Evolutionary conservation across 768 basidiomycete species (phyloP), one percentile per base, ranked within the genome.

Genomic region (Pisolithus orientalis): DNA sequence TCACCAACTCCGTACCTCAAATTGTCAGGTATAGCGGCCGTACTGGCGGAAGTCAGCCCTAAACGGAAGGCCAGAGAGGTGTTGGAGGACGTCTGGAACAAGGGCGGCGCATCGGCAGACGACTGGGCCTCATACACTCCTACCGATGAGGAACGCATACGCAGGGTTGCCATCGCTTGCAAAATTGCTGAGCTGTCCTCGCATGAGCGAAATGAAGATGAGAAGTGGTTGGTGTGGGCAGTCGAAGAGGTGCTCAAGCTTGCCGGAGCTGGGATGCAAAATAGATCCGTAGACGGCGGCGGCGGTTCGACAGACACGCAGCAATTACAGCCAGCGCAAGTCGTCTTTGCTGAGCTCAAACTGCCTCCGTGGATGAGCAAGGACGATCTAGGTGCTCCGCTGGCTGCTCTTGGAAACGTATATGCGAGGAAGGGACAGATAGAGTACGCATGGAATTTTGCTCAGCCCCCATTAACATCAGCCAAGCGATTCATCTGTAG

Each of bases 391-490:
- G 83, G 80, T 17, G 82, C 84, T 9, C 85, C 85, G 1, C 71
- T 88, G 32, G 85, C 85, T 58, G 80, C 83, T 0, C 72, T 89
- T 4, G 87, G 80, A 1, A 70, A 75, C 4, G 81, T 82, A 49
- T 86, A 87, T 56, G 77, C 78, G 4, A 69, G 72, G 32, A 69
- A 69, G 34, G 84, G 80, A 21, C 79, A 78, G 51, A 57, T 72
- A n/a, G 77, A 83, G 57, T 53, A 42, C 50, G 65, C 58, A 16
- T 7, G 34, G 49, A 9, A 10, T 59, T 39, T 28, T 24, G 7
- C 2, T 32, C 10, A 8, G 7, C 29, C 37, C 39, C 25, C 27
- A 16, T 24, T 6, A 47, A 32, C 37, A 11, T 34, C 16, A 44
- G 25, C 38, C 16, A 27, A 17, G 44, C 28, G 38, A 45, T 50